phyloP scores from a whole-genome alignment of 257 asterid genomes.

The Fraxinus quadrangulata region DNA sequence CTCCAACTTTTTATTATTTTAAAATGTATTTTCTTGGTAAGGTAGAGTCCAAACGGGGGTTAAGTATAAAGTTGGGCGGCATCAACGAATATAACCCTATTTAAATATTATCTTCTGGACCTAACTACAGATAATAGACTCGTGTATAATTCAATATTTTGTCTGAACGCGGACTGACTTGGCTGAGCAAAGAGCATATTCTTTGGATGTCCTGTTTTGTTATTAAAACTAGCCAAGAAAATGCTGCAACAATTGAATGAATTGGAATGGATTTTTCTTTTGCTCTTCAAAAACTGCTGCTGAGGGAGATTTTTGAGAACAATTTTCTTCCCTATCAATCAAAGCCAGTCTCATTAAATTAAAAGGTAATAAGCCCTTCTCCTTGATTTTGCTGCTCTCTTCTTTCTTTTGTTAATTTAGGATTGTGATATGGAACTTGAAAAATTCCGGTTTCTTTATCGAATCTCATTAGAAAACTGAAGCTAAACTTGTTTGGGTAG shows the following conservation, averaged over 20 bases:
- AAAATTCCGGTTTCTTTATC: no score
- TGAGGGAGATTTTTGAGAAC: background rate
- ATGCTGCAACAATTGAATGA: background rate
- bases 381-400: background rate
- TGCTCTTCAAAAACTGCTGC: background rate
- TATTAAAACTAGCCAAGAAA: background rate
- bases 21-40: no score
- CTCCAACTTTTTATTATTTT: no score
- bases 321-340: background rate
- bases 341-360: background rate
- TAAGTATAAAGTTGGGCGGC: no score
- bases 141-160: no score
- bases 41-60: no score
- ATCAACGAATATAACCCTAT: no score
- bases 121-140: background rate
- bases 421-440: background rate
- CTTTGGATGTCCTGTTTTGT: background rate
- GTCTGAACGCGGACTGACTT: background rate
- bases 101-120: no score
- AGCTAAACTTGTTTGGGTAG: background rate
- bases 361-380: background rate
- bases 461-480: background rate
- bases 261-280: background rate
- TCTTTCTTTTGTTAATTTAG: background rate
- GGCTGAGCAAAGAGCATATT: background rate